Base-by-base conservation (phyloP, 495 filamentous ascomycete species). In the Jackrogersella multiformis region DNA sequence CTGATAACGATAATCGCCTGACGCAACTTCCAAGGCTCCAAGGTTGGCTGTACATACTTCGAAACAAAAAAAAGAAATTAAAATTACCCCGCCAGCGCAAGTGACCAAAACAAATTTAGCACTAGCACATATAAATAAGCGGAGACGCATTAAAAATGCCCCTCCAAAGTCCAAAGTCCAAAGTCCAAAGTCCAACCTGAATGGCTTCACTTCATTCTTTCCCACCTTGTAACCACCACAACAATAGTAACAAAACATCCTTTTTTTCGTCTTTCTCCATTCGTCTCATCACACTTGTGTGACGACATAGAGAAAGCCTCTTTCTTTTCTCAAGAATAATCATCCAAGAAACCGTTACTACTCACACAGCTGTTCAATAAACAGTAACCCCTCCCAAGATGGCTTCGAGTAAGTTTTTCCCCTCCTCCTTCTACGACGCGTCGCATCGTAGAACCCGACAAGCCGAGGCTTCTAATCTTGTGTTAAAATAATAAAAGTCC, bases 1-100 rank as follows among this genome's bases (percentile, higher is more conserved):
- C 13, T 23, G 39, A 60, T 66, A 63, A 46, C 46, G 46, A 66
- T 59, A 36, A 53, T 53, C 39, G 49, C 64, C 64, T 54, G 36
- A 54, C 58, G 34, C 20, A 32, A 55, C 49, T 39, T 46, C 8
- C 38, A 30, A 52, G n/a, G n/a, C n/a, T n/a, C n/a, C n/a, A n/a
- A n/a, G n/a, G n/a, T n/a, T n/a, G n/a, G n/a, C n/a, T n/a, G n/a
- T n/a, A n/a, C n/a, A n/a, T n/a, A n/a, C n/a, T n/a, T n/a, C n/a
- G 10, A 51, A 55, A 36, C 15, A 55, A 36, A 46, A 46, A 24
- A 39, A 36, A 20, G 51, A 54, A 66, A 59, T 45, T 30, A 61
- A 56, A 39, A 59, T 59, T 69, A 69, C 66, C 66, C 66, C 66
- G 66, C 66, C 55, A 64, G 61, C 35, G 16, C 34, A 52, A n/a